Conservation (phyloP, 2,329 filamentous ascomycete genomes). For the Aspergillus sojae region DNA sequence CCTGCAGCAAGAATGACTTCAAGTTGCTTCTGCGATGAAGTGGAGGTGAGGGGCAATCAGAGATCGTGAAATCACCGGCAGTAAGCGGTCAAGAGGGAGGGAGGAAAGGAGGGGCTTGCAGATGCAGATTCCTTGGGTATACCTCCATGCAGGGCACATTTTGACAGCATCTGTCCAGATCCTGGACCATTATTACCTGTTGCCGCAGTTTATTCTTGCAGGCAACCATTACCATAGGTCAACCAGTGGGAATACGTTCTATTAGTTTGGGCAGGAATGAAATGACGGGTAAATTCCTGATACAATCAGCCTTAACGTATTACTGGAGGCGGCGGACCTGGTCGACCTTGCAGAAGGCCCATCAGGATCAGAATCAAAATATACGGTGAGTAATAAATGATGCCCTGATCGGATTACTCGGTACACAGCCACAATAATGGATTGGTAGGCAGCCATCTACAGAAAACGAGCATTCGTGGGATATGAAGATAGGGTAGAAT, state of each 20-base stretch:
- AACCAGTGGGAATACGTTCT: slow-evolving; percentile 6
- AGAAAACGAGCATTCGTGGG: neutral
- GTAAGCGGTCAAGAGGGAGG: slow-evolving; percentile 16
- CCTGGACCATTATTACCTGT: slow-evolving; percentile 14
- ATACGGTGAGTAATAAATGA: slow-evolving; percentile 24
- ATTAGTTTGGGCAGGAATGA: slow-evolving; percentile 29
- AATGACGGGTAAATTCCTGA: slow-evolving; percentile 16
- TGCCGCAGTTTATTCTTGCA: slow-evolving; percentile 19
- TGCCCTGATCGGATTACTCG: slow-evolving; percentile 14
- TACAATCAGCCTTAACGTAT: slow-evolving; percentile 18
- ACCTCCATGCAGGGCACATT: slow-evolving; percentile 15
- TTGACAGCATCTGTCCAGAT: slow-evolving; percentile 19
- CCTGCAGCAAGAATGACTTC: slow-evolving; percentile 9
- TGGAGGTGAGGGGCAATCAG: slow-evolving; percentile 15
- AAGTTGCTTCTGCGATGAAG: neutral
- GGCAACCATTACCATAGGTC: slow-evolving; percentile 14
- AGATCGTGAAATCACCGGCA: slow-evolving; percentile 14
- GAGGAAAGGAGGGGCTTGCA: slow-evolving; percentile 13
- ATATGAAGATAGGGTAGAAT: neutral
- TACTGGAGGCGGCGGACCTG: slow-evolving; percentile 12
- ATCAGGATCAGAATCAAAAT: slow-evolving; percentile 11
- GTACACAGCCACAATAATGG: slow-evolving; percentile 18
- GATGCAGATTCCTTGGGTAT: slow-evolving; percentile 5
- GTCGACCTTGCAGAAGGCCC: slow-evolving; percentile 23
- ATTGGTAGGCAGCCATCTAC: slow-evolving; percentile 13